phyloP scores from a whole-genome alignment of 768 basidiomycete genomes.

The Mycena metata region DNA sequence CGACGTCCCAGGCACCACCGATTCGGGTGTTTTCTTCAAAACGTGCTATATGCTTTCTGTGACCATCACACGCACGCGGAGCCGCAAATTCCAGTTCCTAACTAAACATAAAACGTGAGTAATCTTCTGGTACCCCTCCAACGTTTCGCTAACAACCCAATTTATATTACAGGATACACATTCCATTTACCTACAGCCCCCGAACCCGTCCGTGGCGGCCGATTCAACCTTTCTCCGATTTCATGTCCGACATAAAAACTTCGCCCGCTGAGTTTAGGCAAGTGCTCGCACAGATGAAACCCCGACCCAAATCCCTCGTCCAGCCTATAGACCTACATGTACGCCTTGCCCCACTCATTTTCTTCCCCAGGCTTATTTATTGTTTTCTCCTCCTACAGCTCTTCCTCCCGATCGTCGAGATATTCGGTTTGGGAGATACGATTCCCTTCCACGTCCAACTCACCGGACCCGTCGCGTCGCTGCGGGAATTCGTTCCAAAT shows the following conservation, averaged over 20 bases:
- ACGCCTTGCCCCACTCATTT: conserved; percentile 38
- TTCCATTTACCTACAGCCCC: conserved; percentile 67
- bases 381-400: conserved; percentile 22
- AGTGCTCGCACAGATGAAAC: conserved; percentile 57
- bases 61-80: conserved; percentile 52
- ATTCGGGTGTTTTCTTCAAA: conserved; percentile 55
- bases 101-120: conserved; percentile 62
- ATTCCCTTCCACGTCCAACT: conserved; percentile 37
- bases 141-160: background rate
- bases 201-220: conserved; percentile 69
- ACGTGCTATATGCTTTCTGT: conserved; percentile 63
- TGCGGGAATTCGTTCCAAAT: conserved; percentile 23
- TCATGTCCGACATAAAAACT: conserved; percentile 71
- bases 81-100: conserved; percentile 58
- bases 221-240: conserved; percentile 60
- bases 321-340: conserved; percentile 66
- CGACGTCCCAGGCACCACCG: conserved; percentile 46
- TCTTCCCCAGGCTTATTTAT: conserved; percentile 9
- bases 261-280: conserved; percentile 79
- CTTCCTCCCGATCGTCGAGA: conserved; percentile 28
- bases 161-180: conserved; percentile 52
- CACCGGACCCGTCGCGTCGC: conserved; percentile 21
- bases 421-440: conserved; percentile 30
- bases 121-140: background rate
- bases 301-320: conserved; percentile 49